These are phyloP conservation scores for Aspergillus panamensis DNA, from an alignment of 495 filamentous ascomycete species.

Conservation along the genomic window DNA sequence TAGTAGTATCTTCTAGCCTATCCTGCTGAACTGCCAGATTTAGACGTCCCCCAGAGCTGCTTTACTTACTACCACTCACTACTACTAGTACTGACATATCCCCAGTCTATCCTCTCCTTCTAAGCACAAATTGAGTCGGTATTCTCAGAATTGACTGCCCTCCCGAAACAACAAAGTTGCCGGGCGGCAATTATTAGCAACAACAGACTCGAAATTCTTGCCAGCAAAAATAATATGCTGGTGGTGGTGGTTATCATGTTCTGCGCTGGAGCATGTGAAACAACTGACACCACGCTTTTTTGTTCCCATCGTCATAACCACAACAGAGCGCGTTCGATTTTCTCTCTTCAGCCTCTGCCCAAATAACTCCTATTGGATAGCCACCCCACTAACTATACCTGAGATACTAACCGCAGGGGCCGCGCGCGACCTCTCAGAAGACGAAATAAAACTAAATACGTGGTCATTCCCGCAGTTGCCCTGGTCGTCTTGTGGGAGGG, in stretches of 20 bases:
- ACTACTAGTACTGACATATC: too few relatives aligned
- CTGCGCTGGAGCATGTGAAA: neutral
- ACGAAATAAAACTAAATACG: neutral
- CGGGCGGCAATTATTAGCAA: neutral
- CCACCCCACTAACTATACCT: neutral
- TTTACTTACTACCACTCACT: too few relatives aligned
- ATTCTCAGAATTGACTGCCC: neutral
- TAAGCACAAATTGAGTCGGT: neutral
- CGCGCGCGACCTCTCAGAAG: neutral
- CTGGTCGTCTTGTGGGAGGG: neutral
- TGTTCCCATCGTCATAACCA: neutral
- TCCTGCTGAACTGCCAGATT: neutral
- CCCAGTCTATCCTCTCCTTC: too few relatives aligned
- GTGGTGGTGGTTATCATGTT: neutral
- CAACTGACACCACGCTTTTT: neutral
- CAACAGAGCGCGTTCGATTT: neutral
- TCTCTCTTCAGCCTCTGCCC: neutral
- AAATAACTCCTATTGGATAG: neutral
- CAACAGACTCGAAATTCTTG: neutral
- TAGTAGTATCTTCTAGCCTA: neutral
- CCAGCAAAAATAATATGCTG: neutral
- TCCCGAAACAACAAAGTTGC: neutral
- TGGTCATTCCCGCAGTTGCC: neutral
- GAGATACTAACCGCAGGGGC: neutral
- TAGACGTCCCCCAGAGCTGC: neutral